Evolutionary conservation across 1,284 basidiomycete species (phyloP), one percentile per base, ranked within the genome.

Genomic region (Gomphus sp.): DNA sequence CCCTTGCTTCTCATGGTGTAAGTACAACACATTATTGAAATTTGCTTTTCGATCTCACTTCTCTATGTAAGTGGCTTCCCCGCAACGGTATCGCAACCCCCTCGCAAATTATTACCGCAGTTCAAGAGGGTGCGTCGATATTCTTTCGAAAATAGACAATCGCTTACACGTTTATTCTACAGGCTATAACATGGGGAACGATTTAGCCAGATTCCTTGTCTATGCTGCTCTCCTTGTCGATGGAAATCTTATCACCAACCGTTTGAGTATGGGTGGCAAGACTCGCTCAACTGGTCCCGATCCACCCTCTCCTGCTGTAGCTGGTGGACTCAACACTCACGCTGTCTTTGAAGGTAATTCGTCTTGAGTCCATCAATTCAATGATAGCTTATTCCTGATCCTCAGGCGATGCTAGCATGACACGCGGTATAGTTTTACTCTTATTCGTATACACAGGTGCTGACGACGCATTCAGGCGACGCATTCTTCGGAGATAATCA

Each of bases 1-100:
- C 68, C 0, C 55, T 68, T 12, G 70, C 70, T 37, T 70, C 69
- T 57, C 68, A 70, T 62, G 67, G 67, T 44, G 65, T 59, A 62
- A 59, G 60, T 31, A 61, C 6, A 5, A 6, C 18, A 25, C 25
- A 11, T 9, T 31, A 14, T 10, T 0, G 22, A 25, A 8, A n/a
- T 36, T 31, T 9, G 6, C 48, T 16, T 31, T 9, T 50, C 4
- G 6, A 14, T 50, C 14, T 25, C 58, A 58, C 2, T 56, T 12
- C 4, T n/a, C 14, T 22, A 47, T 55, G 22, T 55, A 1, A 28
- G 65, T 62, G 44, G 62, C 31, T 64, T 63, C 39, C 62, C 67
- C 33, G 57, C 34, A 64, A 61, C 58, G 71, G 71, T 41, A 62
- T 72, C 43, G 64, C 70, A 51, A 67, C 65, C 36, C 56, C 61